phyloP scores from a whole-genome alignment of 2,329 filamentous ascomycete genomes.

The Blastomyces gilchristii region DNA sequence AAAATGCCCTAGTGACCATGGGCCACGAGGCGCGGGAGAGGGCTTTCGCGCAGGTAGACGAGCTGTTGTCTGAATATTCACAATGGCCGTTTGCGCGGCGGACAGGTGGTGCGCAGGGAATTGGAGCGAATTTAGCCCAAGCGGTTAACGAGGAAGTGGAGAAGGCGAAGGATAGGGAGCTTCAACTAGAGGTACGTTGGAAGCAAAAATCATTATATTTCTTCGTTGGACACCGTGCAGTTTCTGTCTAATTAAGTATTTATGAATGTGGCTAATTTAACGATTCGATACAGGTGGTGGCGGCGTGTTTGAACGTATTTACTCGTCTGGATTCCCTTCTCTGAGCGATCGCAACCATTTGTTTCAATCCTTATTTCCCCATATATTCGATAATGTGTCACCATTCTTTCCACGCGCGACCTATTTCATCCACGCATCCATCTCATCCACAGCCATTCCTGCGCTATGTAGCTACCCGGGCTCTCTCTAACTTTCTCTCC shows the following conservation, averaged over 20 bases:
- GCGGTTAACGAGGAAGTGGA: conserved; percentile 79
- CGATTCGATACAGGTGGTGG: conserved; percentile 53
- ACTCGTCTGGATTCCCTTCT: conserved; percentile 93
- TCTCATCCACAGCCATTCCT: neutral
- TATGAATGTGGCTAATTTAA: conserved; percentile 10
- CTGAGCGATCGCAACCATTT: conserved; percentile 34
- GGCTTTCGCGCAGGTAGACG: conserved; percentile 94
- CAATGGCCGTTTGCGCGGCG: conserved; percentile 93
- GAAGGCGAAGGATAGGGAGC: conserved; percentile 79
- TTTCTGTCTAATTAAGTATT: neutral
- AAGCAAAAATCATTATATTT: neutral
- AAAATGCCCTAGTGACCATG: conserved; percentile 90
- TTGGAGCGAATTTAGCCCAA: conserved; percentile 85
- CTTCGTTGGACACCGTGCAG: neutral
- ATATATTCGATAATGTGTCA: neutral
- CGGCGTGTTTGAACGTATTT: conserved; percentile 93
- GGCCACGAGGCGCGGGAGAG: conserved; percentile 89
- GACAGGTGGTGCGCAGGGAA: conserved; percentile 62
- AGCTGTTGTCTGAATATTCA: conserved; percentile 88
- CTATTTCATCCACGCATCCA: conserved; percentile 4
- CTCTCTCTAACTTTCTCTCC: conserved; percentile 8
- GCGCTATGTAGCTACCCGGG: neutral
- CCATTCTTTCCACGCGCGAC: neutral
- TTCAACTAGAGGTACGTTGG: conserved; percentile 75
- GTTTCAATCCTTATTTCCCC: conserved; percentile 4